Conservation (phyloP, 2,329 filamentous ascomycete species). For the Colletotrichum phormii region DNA sequence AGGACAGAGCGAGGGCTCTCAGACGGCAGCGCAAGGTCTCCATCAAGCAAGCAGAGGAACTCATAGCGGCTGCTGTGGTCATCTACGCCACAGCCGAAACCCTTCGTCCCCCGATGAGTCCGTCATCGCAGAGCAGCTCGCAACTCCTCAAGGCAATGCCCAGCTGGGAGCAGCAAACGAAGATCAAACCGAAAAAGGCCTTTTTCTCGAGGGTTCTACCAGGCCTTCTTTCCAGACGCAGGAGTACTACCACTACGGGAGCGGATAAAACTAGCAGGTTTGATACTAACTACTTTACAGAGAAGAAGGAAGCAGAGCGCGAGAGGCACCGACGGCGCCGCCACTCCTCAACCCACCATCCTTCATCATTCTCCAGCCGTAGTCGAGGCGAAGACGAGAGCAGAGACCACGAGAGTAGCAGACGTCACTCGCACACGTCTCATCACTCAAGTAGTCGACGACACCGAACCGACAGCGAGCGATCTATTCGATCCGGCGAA, state of each 20-base stretch:
- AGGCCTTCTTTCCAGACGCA: conserved; percentile 41
- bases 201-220: conserved; percentile 47
- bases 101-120: conserved; percentile 55
- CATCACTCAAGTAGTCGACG: conserved; percentile 42
- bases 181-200: conserved; percentile 42
- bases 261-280: conserved; percentile 55
- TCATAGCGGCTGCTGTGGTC: conserved; percentile 64
- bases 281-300: conserved; percentile 68
- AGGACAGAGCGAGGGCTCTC: conserved; percentile 56
- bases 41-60: conserved; percentile 62
- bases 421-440: conserved; percentile 41
- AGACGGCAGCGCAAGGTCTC: conserved; percentile 58
- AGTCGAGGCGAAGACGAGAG: conserved; percentile 47
- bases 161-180: conserved; percentile 42
- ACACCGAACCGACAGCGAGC: conserved; percentile 52
- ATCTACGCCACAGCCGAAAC: conserved; percentile 64
- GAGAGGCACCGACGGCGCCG: conserved; percentile 56
- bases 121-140: conserved; percentile 35
- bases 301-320: conserved; percentile 63
- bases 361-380: conserved; percentile 46
- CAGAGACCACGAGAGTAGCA: conserved; percentile 41
- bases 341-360: conserved; percentile 50
- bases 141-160: conserved; percentile 42
- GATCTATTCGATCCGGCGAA: conserved; percentile 46
- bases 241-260: conserved; percentile 47